Percentiles rank a stretch among this genome's conserved stretches.
Evolutionary conservation across 1,139 yeast species (phyloP).

Genomic region (Saccharomyces hybrid): DNA sequence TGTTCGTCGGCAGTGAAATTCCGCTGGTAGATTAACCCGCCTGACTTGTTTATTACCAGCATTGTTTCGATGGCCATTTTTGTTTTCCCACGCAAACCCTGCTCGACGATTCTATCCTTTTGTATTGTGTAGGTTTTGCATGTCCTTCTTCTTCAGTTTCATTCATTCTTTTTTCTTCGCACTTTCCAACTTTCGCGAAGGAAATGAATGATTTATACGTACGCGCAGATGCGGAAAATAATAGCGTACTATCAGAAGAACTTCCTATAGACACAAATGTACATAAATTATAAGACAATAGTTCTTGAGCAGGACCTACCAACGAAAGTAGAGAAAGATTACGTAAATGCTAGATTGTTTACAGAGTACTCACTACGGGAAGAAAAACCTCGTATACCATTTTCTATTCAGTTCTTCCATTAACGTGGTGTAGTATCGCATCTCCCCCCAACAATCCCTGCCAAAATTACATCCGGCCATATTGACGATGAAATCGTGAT

Average conservation of each 20-base stretch:
- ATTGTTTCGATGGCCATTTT: conserved; percentile 53
- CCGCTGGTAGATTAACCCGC: conserved; percentile 81
- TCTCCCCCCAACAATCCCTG: conserved; percentile 95
- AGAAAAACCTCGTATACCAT: conserved; percentile 29
- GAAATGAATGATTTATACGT: not conserved
- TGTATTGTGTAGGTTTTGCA: too few relatives aligned
- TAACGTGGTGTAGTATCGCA: conserved; percentile 75
- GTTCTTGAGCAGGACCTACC: not conserved
- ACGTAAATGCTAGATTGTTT: not conserved
- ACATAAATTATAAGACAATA: not conserved
- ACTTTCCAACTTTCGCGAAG: not conserved
- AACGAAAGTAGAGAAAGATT: too few relatives aligned
- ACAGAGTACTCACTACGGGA: not conserved
- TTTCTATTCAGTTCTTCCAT: conserved; percentile 30
- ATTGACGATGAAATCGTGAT: conserved; percentile 81
- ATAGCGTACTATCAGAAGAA: not conserved
- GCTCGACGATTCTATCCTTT: not conserved
- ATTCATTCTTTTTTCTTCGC: not conserved
- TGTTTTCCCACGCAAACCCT: not conserved
- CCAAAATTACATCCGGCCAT: conserved; percentile 99
- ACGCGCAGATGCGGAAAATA: too few relatives aligned
- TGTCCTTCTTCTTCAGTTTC: not conserved
- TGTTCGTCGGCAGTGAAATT: conserved; percentile 54
- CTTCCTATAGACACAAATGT: not conserved
- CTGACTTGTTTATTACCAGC: conserved; percentile 71